Evolutionary conservation across 2,329 filamentous ascomycete species (phyloP), one percentile per base, ranked within the genome.

Genomic region (Xylariaceae sp.): DNA sequence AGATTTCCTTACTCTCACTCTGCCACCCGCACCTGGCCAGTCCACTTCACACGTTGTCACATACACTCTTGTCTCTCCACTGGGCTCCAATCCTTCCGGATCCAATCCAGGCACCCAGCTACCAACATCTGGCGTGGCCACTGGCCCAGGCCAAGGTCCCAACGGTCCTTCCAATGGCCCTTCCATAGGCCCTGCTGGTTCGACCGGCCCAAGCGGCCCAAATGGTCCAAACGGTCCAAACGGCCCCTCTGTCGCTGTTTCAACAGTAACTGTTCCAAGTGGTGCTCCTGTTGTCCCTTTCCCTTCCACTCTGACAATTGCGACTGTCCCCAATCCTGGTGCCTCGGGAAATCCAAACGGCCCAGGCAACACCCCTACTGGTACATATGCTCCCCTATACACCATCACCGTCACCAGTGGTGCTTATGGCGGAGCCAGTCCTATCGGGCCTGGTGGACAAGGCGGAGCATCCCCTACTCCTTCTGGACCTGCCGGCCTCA

Each of bases 1-100:
- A 47, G 59, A 60, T 45, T 62, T 56, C 39, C 56, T 62, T 38
- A 64, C 60, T 44, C 51, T 62, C 18, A 64, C 62, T 31, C 31
- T 60, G 15, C 58, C 61, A 39, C 55, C 59, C 38, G 51, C 40
- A 39, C 43, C 61, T 36, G 58, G 56, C 22, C 56, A 50, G 50
- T 45, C 43, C 49, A 50, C 46, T 33, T 47, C 59, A 15, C 54
- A 53, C 39, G 42, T 47, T 15, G 36, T 58, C 31, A 63, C 59
- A 31, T 64, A 63, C 47, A 61, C 60, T 15, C 56, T 64, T 33
- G 55, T 62, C 45, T 60, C 54, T 36, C 58, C 58, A 19, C n/a
- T 39, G 42, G 44, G 42, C 39, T 39, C 47, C 32, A 49, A 40
- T 30, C 48, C 49, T 38, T 51, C 48, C 10, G 35, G 11, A 15